Evolutionary conservation across 2,329 filamentous ascomycete genomes (phyloP).

Genomic region (Hyphodiscus sp.): DNA sequence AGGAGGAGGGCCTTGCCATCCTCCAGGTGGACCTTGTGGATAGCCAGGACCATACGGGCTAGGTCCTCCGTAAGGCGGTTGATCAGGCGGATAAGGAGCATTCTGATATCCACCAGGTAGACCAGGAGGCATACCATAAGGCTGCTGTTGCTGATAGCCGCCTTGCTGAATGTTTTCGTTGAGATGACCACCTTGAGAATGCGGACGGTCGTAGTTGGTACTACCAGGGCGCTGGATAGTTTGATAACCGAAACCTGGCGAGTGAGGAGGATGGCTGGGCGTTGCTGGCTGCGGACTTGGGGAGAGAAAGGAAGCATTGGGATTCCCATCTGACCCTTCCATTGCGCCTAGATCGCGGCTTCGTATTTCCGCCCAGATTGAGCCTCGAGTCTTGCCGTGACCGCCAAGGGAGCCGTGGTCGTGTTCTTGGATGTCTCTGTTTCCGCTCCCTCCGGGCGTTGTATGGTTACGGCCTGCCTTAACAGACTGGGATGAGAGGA

Average conservation of each 20-base stretch:
- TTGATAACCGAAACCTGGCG: slow-evolving; percentile 24
- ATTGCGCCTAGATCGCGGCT: slow-evolving; percentile 51
- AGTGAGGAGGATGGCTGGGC: slow-evolving; percentile 11
- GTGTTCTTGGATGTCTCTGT: slow-evolving; percentile 25
- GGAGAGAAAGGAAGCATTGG: slow-evolving; percentile 14
- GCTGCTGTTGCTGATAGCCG: slow-evolving; percentile 16
- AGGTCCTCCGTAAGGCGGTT: slow-evolving; percentile 10
- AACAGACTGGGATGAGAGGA: slow-evolving; percentile 81
- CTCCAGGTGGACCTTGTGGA: not conserved
- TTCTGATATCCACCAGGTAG: slow-evolving; percentile 4
- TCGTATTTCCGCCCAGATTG: slow-evolving; percentile 55
- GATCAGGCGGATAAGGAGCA: slow-evolving; percentile 7
- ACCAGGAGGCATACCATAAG: slow-evolving; percentile 7
- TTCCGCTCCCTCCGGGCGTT: slow-evolving; percentile 32
- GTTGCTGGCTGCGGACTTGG: slow-evolving; percentile 21
- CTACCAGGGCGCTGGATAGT: slow-evolving; percentile 13
- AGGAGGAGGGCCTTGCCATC: slow-evolving; percentile 1
- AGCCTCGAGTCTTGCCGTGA: slow-evolving; percentile 52
- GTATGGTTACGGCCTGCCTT: slow-evolving; percentile 73
- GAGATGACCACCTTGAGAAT: slow-evolving; percentile 20
- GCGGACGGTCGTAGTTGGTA: slow-evolving; percentile 15
- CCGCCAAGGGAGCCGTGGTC: slow-evolving; percentile 32
- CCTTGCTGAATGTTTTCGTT: slow-evolving; percentile 15
- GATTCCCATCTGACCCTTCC: slow-evolving; percentile 41
- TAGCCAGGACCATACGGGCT: slow-evolving; percentile 5